Percentiles rank a stretch among this genome's conserved stretches.
These are phyloP conservation scores for Corinectria fuckeliana DNA, from an alignment of 2,329 filamentous ascomycete species.

Conservation along the genomic window DNA sequence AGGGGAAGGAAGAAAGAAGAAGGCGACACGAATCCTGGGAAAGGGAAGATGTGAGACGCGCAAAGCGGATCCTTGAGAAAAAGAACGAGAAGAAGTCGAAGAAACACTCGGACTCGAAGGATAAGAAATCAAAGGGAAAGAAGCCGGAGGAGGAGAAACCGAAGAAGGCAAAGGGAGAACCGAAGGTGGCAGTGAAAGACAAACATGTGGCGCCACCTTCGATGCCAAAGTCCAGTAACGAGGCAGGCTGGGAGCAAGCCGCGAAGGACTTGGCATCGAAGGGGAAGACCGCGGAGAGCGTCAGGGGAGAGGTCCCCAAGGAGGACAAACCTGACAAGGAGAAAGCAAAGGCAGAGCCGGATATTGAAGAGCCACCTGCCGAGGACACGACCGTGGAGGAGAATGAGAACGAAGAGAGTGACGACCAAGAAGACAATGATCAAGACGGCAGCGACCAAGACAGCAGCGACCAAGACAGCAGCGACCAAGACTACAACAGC, in stretches of 20 bases:
- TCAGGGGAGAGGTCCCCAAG: not conserved
- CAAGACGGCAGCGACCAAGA: too few relatives aligned
- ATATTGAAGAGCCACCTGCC: not conserved
- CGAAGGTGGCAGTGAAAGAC: not conserved
- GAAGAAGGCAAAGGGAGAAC: not conserved
- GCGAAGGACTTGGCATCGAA: not conserved
- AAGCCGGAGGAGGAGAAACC: not conserved
- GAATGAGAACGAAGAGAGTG: too few relatives aligned
- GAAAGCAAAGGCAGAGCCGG: not conserved
- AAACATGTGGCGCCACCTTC: not conserved
- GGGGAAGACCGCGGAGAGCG: not conserved
- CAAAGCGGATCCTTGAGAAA: not conserved
- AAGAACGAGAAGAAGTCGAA: not conserved
- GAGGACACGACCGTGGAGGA: not conserved
- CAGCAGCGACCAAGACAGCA: too few relatives aligned
- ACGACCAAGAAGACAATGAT: too few relatives aligned
- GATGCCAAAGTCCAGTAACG: not conserved
- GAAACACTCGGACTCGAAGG: not conserved
- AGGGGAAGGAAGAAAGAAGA: not conserved
- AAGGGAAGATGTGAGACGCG: not conserved
- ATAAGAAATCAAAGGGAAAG: not conserved
- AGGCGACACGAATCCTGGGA: conserved; percentile 3
- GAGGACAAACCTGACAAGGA: not conserved
- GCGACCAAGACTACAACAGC: too few relatives aligned
- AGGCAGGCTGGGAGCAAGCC: not conserved